Conservation (phyloP, 345 rosid species). For the Nephelium lappaceum region DNA sequence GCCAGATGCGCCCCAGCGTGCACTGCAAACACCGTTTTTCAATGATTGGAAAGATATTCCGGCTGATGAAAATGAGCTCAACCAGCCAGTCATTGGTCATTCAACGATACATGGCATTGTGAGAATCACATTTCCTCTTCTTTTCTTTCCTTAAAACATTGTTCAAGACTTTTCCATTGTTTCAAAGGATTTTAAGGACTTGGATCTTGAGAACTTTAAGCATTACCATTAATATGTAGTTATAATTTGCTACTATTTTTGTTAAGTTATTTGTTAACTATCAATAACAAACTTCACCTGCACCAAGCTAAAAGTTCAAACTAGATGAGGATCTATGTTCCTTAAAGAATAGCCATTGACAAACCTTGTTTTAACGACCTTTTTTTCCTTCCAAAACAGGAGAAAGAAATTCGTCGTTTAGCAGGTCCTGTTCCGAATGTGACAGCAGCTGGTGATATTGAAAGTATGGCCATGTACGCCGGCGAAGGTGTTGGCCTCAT, state of each 20-base stretch:
- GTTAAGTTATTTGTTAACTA: too few relatives aligned
- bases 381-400: conserved; percentile 41
- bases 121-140: conserved; percentile 21
- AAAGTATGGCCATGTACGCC: conserved; percentile 92
- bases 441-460: conserved; percentile 69
- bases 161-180: not conserved
- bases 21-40: conserved; percentile 67
- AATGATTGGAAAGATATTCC: conserved; percentile 66
- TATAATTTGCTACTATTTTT: too few relatives aligned
- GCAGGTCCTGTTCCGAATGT: conserved; percentile 76
- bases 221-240: not conserved
- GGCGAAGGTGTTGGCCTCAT: conserved; percentile 83
- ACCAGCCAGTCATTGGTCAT: conserved; percentile 81
- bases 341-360: not conserved
- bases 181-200: not conserved
- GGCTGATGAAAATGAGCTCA: conserved; percentile 51
- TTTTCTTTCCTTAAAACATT: not conserved
- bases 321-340: not conserved
- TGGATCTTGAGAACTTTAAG: not conserved
- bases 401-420: conserved; percentile 69
- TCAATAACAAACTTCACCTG: too few relatives aligned
- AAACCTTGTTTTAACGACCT: not conserved
- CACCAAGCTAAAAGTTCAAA: not conserved
- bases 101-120: conserved; percentile 67
- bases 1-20: conserved; percentile 85